Percentiles rank a stretch among this genome's conserved stretches.
Conservation (phyloP, 257 asterid species). For the Cynanchum wilfordii region DNA sequence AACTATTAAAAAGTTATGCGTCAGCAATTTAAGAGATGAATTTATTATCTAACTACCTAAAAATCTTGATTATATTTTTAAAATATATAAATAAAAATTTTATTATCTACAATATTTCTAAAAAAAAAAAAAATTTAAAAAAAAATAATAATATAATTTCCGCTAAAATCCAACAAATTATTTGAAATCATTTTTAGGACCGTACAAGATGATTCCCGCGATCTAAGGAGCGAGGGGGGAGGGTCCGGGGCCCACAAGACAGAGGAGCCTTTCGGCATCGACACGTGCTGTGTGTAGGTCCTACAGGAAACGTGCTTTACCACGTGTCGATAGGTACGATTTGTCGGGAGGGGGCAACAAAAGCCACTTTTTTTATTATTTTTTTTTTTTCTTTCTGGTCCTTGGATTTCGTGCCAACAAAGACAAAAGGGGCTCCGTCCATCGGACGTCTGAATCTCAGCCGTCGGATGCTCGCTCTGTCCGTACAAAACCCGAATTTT, state of each 20-base stretch:
- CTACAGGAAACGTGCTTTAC: constrained; percentile 4
- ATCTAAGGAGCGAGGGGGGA: not conserved
- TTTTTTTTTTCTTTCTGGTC: not conserved
- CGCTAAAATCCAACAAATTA: not conserved
- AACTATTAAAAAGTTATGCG: too few species aligned
- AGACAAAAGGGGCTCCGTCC: not conserved
- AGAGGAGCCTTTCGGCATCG: not conserved
- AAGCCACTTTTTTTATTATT: not conserved
- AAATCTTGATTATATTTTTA: too few species aligned
- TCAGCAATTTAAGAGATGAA: too few species aligned
- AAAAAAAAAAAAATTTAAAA: too few species aligned
- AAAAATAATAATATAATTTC: too few species aligned
- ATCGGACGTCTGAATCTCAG: not conserved
- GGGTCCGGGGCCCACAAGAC: not conserved
- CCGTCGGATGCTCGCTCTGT: constrained; percentile 16
- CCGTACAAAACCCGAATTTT: constrained; percentile 21
- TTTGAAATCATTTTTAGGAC: not conserved
- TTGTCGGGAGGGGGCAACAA: constrained; percentile 24
- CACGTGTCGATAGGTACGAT: constrained; percentile 16
- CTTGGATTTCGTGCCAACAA: not conserved
- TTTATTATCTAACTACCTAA: too few species aligned
- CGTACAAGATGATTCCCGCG: constrained; percentile 12
- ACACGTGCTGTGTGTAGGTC: constrained; percentile 17
- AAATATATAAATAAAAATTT: too few species aligned
- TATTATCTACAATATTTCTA: too few species aligned